phyloP scores from a whole-genome alignment of 192 early-diverging fungal genomes.

The Physocladia obscura region DNA sequence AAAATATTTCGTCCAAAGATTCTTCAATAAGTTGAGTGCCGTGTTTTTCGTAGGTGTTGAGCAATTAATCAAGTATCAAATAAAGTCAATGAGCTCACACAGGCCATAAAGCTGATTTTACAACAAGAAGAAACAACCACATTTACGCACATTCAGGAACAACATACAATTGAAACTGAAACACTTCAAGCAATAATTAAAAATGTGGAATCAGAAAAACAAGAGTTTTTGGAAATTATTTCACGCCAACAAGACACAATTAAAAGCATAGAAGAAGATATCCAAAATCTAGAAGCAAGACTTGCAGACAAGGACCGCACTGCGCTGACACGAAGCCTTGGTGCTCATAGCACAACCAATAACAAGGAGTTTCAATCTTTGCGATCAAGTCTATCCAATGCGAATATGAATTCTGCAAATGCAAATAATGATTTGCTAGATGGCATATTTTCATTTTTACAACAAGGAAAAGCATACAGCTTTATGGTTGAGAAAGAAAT shows the following conservation, averaged over 20 bases:
- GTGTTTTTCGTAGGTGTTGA: neutral
- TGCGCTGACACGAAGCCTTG: neutral
- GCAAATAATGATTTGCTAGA: neutral
- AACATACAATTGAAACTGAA: constrained; percentile 1
- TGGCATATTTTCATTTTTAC: too few species aligned
- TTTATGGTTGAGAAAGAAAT: constrained; percentile 6
- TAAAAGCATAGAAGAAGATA: constrained; percentile 27
- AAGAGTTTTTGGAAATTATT: constrained; percentile 21
- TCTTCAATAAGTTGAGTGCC: constrained; percentile 3
- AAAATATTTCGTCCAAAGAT: constrained; percentile 19
- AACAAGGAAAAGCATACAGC: neutral
- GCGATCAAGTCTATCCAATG: constrained; percentile 14
- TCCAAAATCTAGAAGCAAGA: neutral
- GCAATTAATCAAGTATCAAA: neutral
- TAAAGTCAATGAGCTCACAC: constrained; percentile 6
- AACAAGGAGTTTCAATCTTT: neutral
- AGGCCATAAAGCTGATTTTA: constrained; percentile 12
- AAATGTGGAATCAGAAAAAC: constrained; percentile 14
- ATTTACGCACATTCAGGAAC: constrained; percentile 6
- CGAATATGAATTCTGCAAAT: neutral
- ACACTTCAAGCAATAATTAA: constrained; percentile 11
- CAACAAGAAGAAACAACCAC: neutral
- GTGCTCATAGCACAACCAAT: neutral
- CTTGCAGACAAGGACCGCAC: neutral
- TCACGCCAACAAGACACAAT: constrained; percentile 30